Percentiles rank a stretch among this genome's conserved stretches.
Conservation (phyloP, 2,329 filamentous ascomycete genomes). For the Arachnomyces sp. region DNA sequence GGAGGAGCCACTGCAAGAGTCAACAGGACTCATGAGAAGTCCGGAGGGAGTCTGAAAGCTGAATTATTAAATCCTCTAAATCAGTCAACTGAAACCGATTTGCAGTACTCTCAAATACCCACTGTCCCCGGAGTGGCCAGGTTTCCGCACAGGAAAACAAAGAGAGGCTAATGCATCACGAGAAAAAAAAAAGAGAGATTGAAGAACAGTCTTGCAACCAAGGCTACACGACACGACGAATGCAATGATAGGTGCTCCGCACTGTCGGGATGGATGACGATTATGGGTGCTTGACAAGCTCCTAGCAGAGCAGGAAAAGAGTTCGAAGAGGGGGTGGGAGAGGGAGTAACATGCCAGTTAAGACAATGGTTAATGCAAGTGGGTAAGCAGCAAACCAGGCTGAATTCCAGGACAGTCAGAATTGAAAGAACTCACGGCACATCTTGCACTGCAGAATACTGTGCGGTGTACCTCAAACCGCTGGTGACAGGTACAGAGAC, state of each 20-base stretch:
- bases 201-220: conserved; percentile 7
- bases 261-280: too few relatives aligned
- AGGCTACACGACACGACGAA: neutral
- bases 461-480: conserved; percentile 46
- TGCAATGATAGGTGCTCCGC: too few relatives aligned
- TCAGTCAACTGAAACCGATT: conserved; percentile 6
- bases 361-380: conserved; percentile 25
- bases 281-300: too few relatives aligned
- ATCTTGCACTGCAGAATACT: conserved; percentile 45
- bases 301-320: conserved; percentile 8
- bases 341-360: conserved; percentile 23
- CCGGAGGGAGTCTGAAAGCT: conserved; percentile 46
- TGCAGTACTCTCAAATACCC: too few relatives aligned
- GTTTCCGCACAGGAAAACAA: conserved; percentile 1
- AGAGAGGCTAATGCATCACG: conserved; percentile 4
- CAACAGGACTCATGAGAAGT: conserved; percentile 43
- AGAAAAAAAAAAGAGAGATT: conserved; percentile 2
- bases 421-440: conserved; percentile 49
- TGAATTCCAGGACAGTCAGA: conserved; percentile 25
- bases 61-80: conserved; percentile 19
- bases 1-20: conserved; percentile 50
- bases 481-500: conserved; percentile 41
- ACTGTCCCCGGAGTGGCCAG: too few relatives aligned
- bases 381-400: conserved; percentile 22
- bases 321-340: conserved; percentile 16